Evolutionary conservation across 768 basidiomycete species (phyloP), one percentile per base, ranked within the genome.

Genomic region (Rossbeevera mucosa): DNA sequence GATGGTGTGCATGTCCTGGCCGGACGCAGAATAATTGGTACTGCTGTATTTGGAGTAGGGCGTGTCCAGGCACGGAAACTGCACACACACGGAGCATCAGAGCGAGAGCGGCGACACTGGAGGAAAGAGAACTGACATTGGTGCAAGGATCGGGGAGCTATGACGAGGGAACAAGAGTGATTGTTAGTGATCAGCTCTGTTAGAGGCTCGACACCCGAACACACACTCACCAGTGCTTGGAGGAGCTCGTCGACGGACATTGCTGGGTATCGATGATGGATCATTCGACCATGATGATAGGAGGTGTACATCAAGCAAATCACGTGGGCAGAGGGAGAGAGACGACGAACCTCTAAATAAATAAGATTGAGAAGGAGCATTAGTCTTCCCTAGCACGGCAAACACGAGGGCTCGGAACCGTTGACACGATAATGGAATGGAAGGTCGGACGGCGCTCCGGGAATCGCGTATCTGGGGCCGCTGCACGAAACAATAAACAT

Each of bases 41-140:
- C 52, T 51, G 33, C 28, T 29, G 41, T 57, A 57, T 44, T 53
- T 53, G 22, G 58, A 59, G 38, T 56, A 59, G 9, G 45, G 47
- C 9, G 63, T 63, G 16, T 62, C 57, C 13, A 63, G 52, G 18
- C 20, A 53, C 20, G 50, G 54, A 44, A 44, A 28, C 63, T 65
- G 12, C 13, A 30, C 28, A 20, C 20, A 30, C 29, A 46, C 5
- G 26, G 20, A 30, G 44, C 29, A 11, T 29, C 20, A 18, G 26
- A 21, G 25, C 25, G 12, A 46, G n/a, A 12, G 36, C n/a, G n/a
- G 36, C 18, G 28, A 46, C 26, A 16, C 7, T 44, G 18, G 41
- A 42, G 21, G 2, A 12, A 6, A 24, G 12, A 7, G 13, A 24
- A 48, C 59, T 51, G 16, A 60, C 59, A n/a, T 51, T 47, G 38